phyloP scores from a whole-genome alignment of 78 protist species.

The Creolimax fragrantissima region DNA sequence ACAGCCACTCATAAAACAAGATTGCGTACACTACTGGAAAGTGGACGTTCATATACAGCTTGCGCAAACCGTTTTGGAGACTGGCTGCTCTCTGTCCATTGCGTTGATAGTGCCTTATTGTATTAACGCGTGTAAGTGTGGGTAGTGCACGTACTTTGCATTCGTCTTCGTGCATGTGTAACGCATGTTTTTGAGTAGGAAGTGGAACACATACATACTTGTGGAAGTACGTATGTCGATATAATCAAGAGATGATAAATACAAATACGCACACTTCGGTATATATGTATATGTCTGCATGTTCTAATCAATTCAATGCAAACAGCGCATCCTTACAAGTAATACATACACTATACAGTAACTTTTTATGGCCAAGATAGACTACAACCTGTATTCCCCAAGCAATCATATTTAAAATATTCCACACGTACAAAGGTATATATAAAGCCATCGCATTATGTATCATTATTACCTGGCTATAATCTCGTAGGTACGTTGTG shows the following conservation, averaged over 20 bases:
- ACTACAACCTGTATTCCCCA: no score
- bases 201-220: neutral
- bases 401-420: no score
- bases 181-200: no score
- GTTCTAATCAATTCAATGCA: no score
- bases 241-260: neutral
- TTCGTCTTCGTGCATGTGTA: no score
- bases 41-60: neutral
- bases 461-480: neutral
- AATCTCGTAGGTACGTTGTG: neutral
- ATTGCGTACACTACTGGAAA: neutral
- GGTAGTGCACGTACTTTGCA: no score
- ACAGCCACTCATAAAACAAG: neutral
- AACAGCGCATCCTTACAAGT: no score
- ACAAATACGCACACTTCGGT: neutral
- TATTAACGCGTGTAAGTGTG: no score
- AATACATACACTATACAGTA: no score
- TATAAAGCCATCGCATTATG: no score
- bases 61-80: neutral
- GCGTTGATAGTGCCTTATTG: neutral
- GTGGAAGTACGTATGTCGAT: neutral
- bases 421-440: no score
- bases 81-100: neutral
- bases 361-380: no score
- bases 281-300: neutral